Conservation (phyloP, 2,329 filamentous ascomycete species). For the Xylaria sp. region DNA sequence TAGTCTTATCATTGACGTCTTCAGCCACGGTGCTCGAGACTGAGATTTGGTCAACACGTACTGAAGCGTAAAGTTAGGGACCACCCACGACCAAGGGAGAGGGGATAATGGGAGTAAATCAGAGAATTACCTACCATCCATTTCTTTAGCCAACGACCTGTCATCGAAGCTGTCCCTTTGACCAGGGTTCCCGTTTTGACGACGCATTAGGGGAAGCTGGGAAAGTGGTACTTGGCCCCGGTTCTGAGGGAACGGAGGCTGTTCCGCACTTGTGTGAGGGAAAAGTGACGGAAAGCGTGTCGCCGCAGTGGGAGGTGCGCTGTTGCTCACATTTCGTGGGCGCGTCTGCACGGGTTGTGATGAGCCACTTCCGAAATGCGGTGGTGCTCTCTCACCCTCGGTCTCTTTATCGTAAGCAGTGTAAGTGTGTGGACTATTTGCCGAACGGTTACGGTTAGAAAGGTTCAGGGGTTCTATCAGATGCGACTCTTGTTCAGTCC, state of each 20-base stretch:
- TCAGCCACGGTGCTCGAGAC: conserved; percentile 56
- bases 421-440: conserved; percentile 49
- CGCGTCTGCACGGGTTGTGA: conserved; percentile 41
- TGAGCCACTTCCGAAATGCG: conserved; percentile 32
- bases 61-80: conserved; percentile 29
- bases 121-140: conserved; percentile 57
- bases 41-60: conserved; percentile 55
- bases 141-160: conserved; percentile 60
- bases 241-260: conserved; percentile 36
- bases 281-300: conserved; percentile 63
- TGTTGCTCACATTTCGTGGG: conserved; percentile 40
- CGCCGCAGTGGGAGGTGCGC: conserved; percentile 62
- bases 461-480: conserved; percentile 62
- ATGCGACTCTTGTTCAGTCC: conserved; percentile 67
- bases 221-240: conserved; percentile 23
- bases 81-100: background rate
- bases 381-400: conserved; percentile 45
- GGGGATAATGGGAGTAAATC: conserved; percentile 45
- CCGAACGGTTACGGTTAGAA: conserved; percentile 52
- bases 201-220: conserved; percentile 51
- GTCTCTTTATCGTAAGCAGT: conserved; percentile 65
- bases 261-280: conserved; percentile 42
- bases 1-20: conserved; percentile 53
- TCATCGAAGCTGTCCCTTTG: conserved; percentile 53
- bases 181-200: conserved; percentile 54